phyloP scores from a whole-genome alignment of 139 green algal species.

The Helicosporidium sp. region DNA sequence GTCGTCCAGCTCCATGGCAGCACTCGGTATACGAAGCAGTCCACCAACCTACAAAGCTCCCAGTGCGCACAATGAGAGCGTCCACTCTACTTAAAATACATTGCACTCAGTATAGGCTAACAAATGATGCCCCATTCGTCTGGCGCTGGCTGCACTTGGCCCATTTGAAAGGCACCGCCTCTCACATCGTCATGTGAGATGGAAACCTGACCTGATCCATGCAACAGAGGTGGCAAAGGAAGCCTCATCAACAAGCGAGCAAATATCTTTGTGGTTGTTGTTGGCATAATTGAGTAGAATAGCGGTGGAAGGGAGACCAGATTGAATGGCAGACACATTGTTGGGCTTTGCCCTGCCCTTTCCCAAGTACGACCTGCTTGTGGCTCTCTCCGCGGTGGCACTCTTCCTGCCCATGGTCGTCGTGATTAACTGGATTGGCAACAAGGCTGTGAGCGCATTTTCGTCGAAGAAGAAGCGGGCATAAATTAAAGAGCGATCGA shows the following conservation, averaged over 20 bases:
- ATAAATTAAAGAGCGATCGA: conserved; percentile 5
- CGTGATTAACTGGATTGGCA: conserved; percentile 14
- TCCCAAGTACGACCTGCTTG: conserved; percentile 19
- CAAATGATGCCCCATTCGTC: too few species aligned
- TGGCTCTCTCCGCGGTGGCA: conserved; percentile 22
- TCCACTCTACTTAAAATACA: too few species aligned
- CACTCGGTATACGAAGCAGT: too few species aligned
- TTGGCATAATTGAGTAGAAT: too few species aligned
- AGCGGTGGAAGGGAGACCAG: neutral
- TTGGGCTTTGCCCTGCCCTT: conserved; percentile 30
- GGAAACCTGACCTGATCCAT: neutral
- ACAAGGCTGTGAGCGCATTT: conserved; percentile 3
- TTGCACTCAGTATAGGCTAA: too few species aligned
- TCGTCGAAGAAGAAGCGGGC: conserved; percentile 5
- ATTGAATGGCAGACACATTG: conserved; percentile 2
- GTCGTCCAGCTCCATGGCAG: conserved; percentile 10
- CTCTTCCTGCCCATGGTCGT: conserved; percentile 27
- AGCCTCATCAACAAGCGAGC: too few species aligned
- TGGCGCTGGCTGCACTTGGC: neutral
- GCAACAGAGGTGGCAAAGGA: neutral
- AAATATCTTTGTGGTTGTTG: too few species aligned
- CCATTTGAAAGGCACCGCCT: neutral
- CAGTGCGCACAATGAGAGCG: too few species aligned
- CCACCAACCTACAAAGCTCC: too few species aligned
- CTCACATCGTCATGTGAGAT: neutral